Base-by-base conservation (phyloP, 2,329 filamentous ascomycete species). In the Lasiodiplodia theobromae region DNA sequence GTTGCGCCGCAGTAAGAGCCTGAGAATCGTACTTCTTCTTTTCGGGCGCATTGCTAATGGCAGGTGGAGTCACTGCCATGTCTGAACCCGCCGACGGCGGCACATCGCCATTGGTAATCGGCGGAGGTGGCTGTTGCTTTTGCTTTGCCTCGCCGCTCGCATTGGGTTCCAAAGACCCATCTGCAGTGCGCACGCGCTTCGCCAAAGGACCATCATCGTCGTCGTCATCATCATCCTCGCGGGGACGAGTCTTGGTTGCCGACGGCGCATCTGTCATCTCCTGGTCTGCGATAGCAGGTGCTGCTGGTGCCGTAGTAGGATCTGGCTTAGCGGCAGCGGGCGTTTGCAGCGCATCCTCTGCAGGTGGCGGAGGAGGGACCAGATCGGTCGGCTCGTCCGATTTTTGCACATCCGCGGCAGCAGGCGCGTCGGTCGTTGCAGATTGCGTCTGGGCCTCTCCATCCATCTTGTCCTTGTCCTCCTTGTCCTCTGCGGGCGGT, bases 151-250 rank as follows among this genome's bases (percentile, higher is more conserved):
- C 81, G 5, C 67, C 66, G 51, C 75, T 70, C 73, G 72, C 58
- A 80, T 78, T 21, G 2, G 60, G 44, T 38, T 57, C 54, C 44
- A 51, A 7, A 2, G 67, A 67, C 52, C 72, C 76, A 21, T 75
- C 75, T 23, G 92, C 91, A 0, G 92, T 91, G 80, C 90, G 95
- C 47, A 92, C 88, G 31, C 94, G 90, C 83, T 97, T 97, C 1
- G 93, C 87, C 18, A 88, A 87, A 66, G 91, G 93, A 71, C 93
- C 82, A n/a, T 77, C 82, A 23, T 84, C 83, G 23, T 77, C 82
- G 25, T 84, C 83, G 21, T 83, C 83, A 18, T 83, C 82, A 71
- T 97, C 93, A 4, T 93, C 90, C 69, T 97, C 93, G 16, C 94
- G 90, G 72, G 90, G 91, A 12, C 93, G 89, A 1, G 92, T 85